phyloP scores from a whole-genome alignment of 192 early-diverging fungal species.

The Coemansia sp. region DNA sequence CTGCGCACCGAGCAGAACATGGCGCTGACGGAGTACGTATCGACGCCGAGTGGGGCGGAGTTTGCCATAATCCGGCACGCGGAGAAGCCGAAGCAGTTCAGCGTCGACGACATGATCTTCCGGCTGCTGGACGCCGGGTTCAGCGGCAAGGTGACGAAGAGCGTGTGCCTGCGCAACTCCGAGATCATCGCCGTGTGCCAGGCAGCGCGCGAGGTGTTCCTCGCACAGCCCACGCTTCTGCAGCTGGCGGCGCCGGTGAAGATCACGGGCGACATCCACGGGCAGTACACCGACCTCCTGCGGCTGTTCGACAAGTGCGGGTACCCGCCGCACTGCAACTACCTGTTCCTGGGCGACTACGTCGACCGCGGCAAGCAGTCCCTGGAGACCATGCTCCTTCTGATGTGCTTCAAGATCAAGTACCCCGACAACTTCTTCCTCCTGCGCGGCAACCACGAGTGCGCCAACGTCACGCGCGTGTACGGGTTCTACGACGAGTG shows the following conservation, averaged over 20 bases:
- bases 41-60: conserved; percentile 47
- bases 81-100: conserved; percentile 60
- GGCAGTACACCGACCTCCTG: conserved; percentile 91
- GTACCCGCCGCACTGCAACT: conserved; percentile 89
- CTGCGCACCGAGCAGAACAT: conserved; percentile 28
- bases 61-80: conserved; percentile 52
- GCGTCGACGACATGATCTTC: conserved; percentile 87
- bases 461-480: conserved; percentile 95
- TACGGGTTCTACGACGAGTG: conserved; percentile 98
- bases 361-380: conserved; percentile 96
- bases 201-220: conserved; percentile 81
- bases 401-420: conserved; percentile 95
- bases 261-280: conserved; percentile 92
- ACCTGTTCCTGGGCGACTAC: conserved; percentile 94
- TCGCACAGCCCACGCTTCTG: conserved; percentile 82
- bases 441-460: conserved; percentile 96
- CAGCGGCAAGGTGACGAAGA: conserved; percentile 71
- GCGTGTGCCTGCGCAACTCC: conserved; percentile 78
- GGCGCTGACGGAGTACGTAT: conserved; percentile 54
- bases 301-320: conserved; percentile 93
- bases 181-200: conserved; percentile 88
- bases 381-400: conserved; percentile 89
- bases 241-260: conserved; percentile 77
- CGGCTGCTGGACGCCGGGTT: conserved; percentile 79
- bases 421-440: conserved; percentile 97